phyloP scores from a whole-genome alignment of 208 protist species.

The Endotrypanum monterogeii region DNA sequence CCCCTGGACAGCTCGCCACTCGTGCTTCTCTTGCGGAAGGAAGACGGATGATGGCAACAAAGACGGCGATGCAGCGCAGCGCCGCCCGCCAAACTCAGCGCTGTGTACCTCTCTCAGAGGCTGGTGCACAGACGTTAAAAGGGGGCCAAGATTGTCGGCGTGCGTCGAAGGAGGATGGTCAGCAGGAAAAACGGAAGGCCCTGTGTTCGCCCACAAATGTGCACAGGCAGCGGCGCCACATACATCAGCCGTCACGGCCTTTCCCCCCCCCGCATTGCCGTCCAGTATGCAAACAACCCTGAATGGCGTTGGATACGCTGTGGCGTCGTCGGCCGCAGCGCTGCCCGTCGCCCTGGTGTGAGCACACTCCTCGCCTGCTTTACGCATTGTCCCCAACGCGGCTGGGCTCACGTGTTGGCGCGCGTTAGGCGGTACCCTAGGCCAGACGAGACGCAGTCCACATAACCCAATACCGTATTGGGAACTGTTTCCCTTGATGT shows the following conservation, averaged over 20 bases:
- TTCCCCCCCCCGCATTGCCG: background rate
- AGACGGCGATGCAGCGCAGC: background rate
- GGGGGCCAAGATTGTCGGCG: too few species aligned
- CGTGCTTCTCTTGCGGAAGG: background rate
- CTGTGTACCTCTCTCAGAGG: background rate
- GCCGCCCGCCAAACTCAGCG: background rate
- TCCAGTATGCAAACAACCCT: background rate
- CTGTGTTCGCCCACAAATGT: background rate
- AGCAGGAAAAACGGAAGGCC: background rate
- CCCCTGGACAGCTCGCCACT: background rate
- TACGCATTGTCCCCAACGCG: background rate
- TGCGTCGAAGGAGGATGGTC: background rate
- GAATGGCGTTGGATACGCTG: background rate
- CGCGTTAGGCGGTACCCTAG: background rate
- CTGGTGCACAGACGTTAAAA: background rate
- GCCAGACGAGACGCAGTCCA: slow-evolving; percentile 4
- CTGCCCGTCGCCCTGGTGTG: background rate
- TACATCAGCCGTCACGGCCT: background rate
- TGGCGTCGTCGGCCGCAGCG: background rate
- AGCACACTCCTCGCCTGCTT: background rate
- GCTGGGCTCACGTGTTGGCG: background rate
- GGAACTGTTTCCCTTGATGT: background rate
- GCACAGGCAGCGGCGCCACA: background rate
- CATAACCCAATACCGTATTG: background rate
- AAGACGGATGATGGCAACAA: background rate